Percentiles rank a stretch among this genome's conserved stretches.
Evolutionary conservation across 306 rosid genomes (phyloP).

Genomic region (Cyamopsis tetragonoloba): DNA sequence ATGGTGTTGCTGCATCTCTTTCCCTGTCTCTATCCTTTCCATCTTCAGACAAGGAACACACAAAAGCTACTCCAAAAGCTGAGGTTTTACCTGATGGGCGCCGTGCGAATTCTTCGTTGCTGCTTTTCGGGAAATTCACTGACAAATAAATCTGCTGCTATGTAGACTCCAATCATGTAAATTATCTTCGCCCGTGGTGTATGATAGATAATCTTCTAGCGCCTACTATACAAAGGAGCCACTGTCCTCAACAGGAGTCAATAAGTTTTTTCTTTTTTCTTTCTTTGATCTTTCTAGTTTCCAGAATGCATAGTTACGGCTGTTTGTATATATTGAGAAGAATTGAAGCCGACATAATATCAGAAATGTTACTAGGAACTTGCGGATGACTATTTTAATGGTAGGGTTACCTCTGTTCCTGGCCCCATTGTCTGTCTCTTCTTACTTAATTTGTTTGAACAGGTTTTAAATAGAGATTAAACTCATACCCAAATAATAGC

Average conservation of each 20-base stretch:
- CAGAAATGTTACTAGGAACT: conserved; percentile 40
- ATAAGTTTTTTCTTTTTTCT: conserved; percentile 29
- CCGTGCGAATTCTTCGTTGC: conserved; percentile 56
- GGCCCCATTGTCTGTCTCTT: conserved; percentile 4
- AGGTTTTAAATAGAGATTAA: neutral
- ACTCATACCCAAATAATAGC: too few relatives aligned
- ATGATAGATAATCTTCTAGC: conserved; percentile 41
- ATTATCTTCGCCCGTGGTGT: conserved; percentile 37
- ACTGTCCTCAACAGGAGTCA: conserved; percentile 43
- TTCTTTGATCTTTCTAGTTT: conserved; percentile 17
- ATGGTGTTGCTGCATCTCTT: conserved; percentile 67
- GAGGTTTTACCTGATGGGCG: conserved; percentile 57
- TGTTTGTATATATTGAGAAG: conserved; percentile 72
- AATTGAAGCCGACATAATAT: conserved; percentile 58
- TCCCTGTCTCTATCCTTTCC: conserved; percentile 88
- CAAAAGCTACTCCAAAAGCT: conserved; percentile 43
- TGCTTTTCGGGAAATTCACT: conserved; percentile 64
- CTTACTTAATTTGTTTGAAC: neutral
- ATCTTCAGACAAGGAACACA: conserved; percentile 60
- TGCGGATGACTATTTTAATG: conserved; percentile 40
- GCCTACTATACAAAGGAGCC: conserved; percentile 26
- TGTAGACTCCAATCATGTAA: conserved; percentile 34
- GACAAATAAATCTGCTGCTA: conserved; percentile 49
- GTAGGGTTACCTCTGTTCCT: conserved; percentile 36
- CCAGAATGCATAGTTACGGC: conserved; percentile 58